These are phyloP conservation scores for Huntiella decipiens DNA, from an alignment of 2,329 filamentous ascomycete genomes.

Conservation along the genomic window DNA sequence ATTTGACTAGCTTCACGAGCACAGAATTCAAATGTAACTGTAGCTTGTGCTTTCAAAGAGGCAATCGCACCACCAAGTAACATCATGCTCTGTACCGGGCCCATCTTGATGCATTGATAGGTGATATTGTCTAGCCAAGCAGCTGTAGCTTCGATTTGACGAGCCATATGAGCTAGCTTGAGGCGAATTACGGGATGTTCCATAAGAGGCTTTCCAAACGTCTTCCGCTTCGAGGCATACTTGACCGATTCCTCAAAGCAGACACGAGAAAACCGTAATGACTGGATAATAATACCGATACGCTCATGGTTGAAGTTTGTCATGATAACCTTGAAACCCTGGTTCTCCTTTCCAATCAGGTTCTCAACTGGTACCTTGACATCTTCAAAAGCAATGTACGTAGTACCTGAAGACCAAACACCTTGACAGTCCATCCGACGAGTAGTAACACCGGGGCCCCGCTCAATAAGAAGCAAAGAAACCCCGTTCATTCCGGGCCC, in stretches of 20 bases:
- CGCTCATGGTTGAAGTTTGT: conserved; percentile 99
- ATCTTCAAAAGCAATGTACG: conserved; percentile 95
- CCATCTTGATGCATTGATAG: conserved; percentile 85
- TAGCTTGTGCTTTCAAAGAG: conserved; percentile 80
- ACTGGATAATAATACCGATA: conserved; percentile 97
- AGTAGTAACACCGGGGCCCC: conserved; percentile 72
- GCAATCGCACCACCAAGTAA: conserved; percentile 90
- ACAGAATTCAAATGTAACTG: conserved; percentile 92
- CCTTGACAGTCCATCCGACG: conserved; percentile 97
- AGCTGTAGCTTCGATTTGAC: conserved; percentile 93
- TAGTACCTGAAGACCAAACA: conserved; percentile 87
- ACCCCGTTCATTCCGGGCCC: conserved; percentile 83
- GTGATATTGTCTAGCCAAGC: conserved; percentile 93
- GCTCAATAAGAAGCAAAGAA: conserved; percentile 80
- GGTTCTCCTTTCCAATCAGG: conserved; percentile 91
- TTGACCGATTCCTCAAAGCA: conserved; percentile 94
- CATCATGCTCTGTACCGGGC: conserved; percentile 86
- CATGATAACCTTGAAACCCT: conserved; percentile 91
- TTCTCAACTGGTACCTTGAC: conserved; percentile 99
- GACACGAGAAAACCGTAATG: conserved; percentile 81
- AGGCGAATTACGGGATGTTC: conserved; percentile 93
- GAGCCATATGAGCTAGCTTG: conserved; percentile 95
- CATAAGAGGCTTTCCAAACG: conserved; percentile 91
- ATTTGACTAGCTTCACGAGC: conserved; percentile 93
- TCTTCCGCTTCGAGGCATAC: conserved; percentile 91